Percentiles rank a stretch among this genome's conserved stretches.
Conservation (phyloP, 1,284 basidiomycete genomes). For the Pulveroboletus sp. region DNA sequence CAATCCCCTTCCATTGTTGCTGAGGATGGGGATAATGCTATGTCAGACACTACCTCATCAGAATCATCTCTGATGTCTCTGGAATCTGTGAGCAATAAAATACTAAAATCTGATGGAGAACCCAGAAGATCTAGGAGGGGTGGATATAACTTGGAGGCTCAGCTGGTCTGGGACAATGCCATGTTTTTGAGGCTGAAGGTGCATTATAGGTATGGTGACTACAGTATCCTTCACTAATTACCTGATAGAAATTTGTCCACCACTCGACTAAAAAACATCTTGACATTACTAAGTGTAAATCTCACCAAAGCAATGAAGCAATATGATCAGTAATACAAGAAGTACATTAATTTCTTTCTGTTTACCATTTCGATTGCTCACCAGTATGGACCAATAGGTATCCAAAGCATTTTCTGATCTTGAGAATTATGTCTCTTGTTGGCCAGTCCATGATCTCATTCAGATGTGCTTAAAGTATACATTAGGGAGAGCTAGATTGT, state of each 20-base stretch:
- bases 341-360: background rate
- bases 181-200: slow-evolving; percentile 1
- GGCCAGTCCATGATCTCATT: slow-evolving; percentile 12
- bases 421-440: background rate
- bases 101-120: slow-evolving; percentile 12
- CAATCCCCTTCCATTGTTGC: background rate
- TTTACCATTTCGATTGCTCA: background rate
- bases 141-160: slow-evolving; percentile 11
- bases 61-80: background rate
- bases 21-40: background rate
- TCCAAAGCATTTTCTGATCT: slow-evolving; percentile 3
- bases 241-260: slow-evolving; percentile 8
- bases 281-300: slow-evolving; percentile 2
- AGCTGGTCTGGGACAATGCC: background rate
- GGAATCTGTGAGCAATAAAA: background rate
- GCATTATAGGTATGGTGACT: background rate
- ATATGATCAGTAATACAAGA: slow-evolving; percentile 3
- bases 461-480: slow-evolving; percentile 12
- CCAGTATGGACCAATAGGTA: background rate
- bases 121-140: slow-evolving; percentile 6
- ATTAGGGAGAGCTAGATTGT: slow-evolving; percentile 1
- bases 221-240: background rate
- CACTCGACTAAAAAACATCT: slow-evolving; percentile 5
- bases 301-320: background rate
- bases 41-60: background rate